Evolutionary conservation across 805 yeast species (phyloP).

Genomic region (Myxozyma vanderwaltii): DNA sequence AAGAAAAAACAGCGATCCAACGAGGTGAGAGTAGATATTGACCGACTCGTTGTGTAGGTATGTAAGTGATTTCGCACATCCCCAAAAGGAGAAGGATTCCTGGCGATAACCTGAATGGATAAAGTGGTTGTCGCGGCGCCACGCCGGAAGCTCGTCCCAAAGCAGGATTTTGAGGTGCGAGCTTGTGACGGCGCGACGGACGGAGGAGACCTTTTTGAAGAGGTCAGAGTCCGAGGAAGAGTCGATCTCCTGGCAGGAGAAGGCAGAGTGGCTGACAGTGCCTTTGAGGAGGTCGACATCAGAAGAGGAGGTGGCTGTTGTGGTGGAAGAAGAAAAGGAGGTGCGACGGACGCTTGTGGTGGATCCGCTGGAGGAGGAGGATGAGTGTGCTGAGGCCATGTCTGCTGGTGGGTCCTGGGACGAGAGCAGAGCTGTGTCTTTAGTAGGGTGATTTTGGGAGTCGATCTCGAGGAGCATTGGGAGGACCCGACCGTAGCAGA

Average conservation of each 20-base stretch:
- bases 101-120: conserved; percentile 66
- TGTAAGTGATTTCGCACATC: conserved; percentile 53
- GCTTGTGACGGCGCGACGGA: not conserved
- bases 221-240: not conserved
- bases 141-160: conserved; percentile 63
- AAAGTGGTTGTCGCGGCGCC: conserved; percentile 76
- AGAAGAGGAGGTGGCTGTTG: not conserved
- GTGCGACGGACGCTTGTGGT: conserved; percentile 11
- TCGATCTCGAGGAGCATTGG: no score
- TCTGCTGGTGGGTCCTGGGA: not conserved
- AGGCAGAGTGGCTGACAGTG: not conserved
- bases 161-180: conserved; percentile 18
- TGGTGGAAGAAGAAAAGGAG: not conserved
- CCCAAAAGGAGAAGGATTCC: conserved; percentile 52
- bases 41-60: conserved; percentile 72
- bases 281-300: not conserved
- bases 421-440: not conserved
- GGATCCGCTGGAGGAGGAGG: conserved; percentile 2
- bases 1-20: conserved; percentile 38
- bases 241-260: conserved; percentile 3
- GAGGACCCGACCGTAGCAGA: no score
- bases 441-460: not conserved
- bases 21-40: conserved; percentile 67
- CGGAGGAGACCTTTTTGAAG: not conserved
- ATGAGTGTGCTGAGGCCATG: not conserved